phyloP scores from a whole-genome alignment of 2,329 filamentous ascomycete genomes.

The Arachnomyces sp. region DNA sequence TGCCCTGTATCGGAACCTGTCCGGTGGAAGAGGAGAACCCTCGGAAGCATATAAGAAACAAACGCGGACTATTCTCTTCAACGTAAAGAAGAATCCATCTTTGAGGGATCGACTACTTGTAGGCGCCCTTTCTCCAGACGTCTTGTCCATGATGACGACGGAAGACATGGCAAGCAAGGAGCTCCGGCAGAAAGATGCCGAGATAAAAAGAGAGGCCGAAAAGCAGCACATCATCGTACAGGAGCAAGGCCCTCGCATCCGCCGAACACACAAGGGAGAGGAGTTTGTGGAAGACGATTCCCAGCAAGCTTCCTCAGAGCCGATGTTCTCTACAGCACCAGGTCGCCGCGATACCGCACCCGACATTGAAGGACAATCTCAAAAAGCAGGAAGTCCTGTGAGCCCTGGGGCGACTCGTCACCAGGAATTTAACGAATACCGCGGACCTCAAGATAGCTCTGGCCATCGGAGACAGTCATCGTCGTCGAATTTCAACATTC shows the following conservation, averaged over 20 bases:
- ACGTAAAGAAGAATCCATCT: slow-evolving; percentile 79
- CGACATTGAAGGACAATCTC: slow-evolving; percentile 10
- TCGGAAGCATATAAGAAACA: slow-evolving; percentile 52
- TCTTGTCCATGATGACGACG: slow-evolving; percentile 76
- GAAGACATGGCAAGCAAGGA: slow-evolving; percentile 91
- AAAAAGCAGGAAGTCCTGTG: slow-evolving; percentile 18
- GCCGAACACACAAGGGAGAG: slow-evolving; percentile 90
- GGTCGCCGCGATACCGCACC: slow-evolving; percentile 34
- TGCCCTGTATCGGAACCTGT: slow-evolving; percentile 48
- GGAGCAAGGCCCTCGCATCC: slow-evolving; percentile 66
- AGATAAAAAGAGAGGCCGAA: slow-evolving; percentile 50
- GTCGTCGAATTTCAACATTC: slow-evolving; percentile 67
- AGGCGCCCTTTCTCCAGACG: slow-evolving; percentile 61
- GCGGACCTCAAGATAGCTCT: slow-evolving; percentile 23
- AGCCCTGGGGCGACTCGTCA: slow-evolving; percentile 20
- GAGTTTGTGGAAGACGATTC: slow-evolving; percentile 75
- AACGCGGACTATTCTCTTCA: slow-evolving; percentile 69
- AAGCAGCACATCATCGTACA: slow-evolving; percentile 67
- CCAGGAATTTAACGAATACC: slow-evolving; percentile 13
- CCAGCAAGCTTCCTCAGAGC: slow-evolving; percentile 38
- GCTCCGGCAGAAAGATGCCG: slow-evolving; percentile 56
- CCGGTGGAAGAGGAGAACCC: slow-evolving; percentile 43
- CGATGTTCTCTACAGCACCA: slow-evolving; percentile 39
- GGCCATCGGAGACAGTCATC: slow-evolving; percentile 44
- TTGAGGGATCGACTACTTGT: slow-evolving; percentile 68